Evolutionary conservation across 768 basidiomycete genomes (phyloP).

Genomic region (Russula earlei): DNA sequence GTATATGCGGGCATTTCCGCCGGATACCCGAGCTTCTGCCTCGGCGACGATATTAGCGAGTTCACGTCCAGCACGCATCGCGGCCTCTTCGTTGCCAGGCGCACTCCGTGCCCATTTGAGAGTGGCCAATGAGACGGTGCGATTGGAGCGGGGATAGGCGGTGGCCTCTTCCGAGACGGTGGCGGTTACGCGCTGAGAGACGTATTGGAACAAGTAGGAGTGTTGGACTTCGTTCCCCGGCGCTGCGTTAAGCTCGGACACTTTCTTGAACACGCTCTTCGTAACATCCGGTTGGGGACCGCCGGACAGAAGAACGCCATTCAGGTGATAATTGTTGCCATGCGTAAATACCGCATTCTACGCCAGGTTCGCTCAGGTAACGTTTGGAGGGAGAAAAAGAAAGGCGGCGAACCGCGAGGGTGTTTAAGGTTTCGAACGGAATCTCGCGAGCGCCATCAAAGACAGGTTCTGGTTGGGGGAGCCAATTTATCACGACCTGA

Average conservation of each 20-base stretch:
- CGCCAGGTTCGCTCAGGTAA: no score
- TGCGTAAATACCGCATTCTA: constrained; percentile 32
- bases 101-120: neutral
- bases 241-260: constrained; percentile 2
- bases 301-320: constrained; percentile 26
- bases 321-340: constrained; percentile 35
- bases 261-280: neutral
- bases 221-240: constrained; percentile 28
- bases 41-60: neutral
- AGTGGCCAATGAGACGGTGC: neutral
- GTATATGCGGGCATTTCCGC: constrained; percentile 7
- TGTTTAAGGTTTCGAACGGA: constrained; percentile 39
- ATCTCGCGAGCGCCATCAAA: constrained; percentile 34
- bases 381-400: neutral
- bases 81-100: neutral
- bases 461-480: constrained; percentile 31
- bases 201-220: constrained; percentile 32
- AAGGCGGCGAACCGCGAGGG: constrained; percentile 26
- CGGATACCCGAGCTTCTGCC: neutral
- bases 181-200: constrained; percentile 32
- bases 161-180: constrained; percentile 19
- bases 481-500: neutral
- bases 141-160: constrained; percentile 29
- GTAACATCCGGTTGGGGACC: neutral
- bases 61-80: neutral